A percentile compares a stretch with the other conserved stretches of the same genome.
Evolutionary conservation across 768 basidiomycete genomes (phyloP).

Genomic region (Tulasnella sp.): DNA sequence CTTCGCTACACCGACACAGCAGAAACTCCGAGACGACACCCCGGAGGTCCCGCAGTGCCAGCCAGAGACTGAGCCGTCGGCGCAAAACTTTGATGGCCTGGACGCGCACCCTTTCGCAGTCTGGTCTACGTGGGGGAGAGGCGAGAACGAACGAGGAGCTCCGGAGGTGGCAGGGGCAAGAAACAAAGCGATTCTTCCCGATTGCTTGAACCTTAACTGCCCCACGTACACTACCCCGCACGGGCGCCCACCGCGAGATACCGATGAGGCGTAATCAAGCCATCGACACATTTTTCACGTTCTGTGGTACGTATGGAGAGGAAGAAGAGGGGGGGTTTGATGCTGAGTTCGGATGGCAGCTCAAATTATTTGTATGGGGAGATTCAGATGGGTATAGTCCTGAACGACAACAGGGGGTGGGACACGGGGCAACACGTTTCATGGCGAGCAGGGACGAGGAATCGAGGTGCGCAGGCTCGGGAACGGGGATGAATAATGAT

Average conservation of each 20-base stretch:
- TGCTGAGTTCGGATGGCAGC: neutral
- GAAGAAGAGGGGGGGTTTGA: neutral
- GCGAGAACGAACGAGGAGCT: constrained; percentile 2
- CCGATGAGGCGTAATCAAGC: neutral
- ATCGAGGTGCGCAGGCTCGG: constrained; percentile 9
- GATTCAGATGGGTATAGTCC: neutral
- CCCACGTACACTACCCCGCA: neutral
- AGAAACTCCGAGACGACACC: neutral
- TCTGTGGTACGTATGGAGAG: neutral
- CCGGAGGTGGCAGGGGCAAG: constrained; percentile 2
- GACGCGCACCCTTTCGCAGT: neutral
- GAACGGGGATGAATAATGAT: neutral
- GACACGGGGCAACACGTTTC: neutral
- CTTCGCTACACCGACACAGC: constrained; percentile 1
- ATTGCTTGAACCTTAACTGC: neutral
- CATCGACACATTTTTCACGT: neutral
- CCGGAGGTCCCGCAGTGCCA: neutral
- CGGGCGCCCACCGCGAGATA: neutral
- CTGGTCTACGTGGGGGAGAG: neutral
- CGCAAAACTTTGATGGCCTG: neutral
- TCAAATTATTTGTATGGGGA: neutral
- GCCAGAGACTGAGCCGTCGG: constrained; percentile 3
- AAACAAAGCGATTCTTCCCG: neutral
- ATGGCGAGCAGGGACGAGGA: neutral
- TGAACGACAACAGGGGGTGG: neutral